Evolutionary conservation across 345 rosid genomes (phyloP), one percentile per base, ranked within the genome.

Genomic region (Pseudoturritis turrita): DNA sequence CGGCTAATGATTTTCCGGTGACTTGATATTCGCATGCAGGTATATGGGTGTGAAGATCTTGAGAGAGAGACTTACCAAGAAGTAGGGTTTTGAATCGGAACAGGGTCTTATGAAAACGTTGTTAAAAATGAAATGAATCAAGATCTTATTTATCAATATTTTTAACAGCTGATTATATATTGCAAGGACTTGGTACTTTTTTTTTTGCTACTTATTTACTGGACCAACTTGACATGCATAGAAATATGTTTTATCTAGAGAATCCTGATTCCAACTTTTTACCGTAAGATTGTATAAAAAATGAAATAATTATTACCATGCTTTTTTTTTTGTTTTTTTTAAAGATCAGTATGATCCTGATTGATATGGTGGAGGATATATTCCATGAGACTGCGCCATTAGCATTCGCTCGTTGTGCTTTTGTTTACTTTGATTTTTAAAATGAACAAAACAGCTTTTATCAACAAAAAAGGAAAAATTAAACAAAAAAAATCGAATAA

Each of bases 31-130:
- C 6, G 56, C 50, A 12, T 80, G 81, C 87, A 93, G 98, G 84
- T 91, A 94, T 69, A 86, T 89, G 94, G 97, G 95, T 62, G 76
- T 87, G 72, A 86, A 87, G 87, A 91, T 91, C 75, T 77, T 85
- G 85, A 79, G 87, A 72, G 81, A 85, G 10, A 86, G 97, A 79
- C 80, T 86, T 25, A 77, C 33, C 49, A 57, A 70, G 17, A 56
- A 70, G 54, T 62, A 76, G 47, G 1, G 39, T 47, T 46, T 53
- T 17, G 18, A 22, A 22, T 22, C 4, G 17, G 51, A 51, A 41
- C 10, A 58, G 37, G 19, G 39, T 37, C 35, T 64, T 66, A 18
- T 44, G 53, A 61, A 35, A 75, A 68, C 58, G 19, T 50, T 37
- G 7, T 15, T 21, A 33, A 18, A 19, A 19, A 39, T 31, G 17